These are phyloP conservation scores for Saccharomycopsis sp. DNA, from an alignment of 805 yeast genomes.

Conservation along the genomic window DNA sequence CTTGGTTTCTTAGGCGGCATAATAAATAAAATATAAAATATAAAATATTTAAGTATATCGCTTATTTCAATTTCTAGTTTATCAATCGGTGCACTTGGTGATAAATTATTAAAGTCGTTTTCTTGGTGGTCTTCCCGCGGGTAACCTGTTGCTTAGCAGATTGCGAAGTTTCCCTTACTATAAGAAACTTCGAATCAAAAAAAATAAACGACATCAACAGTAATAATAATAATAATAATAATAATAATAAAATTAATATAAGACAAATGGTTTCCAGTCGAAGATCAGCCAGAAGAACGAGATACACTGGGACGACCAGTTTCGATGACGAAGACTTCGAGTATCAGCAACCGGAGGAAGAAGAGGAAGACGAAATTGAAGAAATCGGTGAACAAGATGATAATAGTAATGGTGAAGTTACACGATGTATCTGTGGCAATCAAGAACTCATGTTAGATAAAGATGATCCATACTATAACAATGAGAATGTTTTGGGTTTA, in stretches of 20 bases:
- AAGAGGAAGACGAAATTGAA: conserved; percentile 4
- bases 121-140: no score
- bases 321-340: conserved; percentile 4
- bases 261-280: not conserved
- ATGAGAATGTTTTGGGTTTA: conserved; percentile 46
- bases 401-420: conserved; percentile 28
- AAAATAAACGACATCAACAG: no score
- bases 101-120: no score
- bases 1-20: conserved; percentile 6
- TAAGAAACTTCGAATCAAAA: no score
- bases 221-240: no score
- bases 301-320: not conserved
- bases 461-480: conserved; percentile 35
- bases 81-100: no score
- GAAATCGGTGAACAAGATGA: conserved; percentile 15
- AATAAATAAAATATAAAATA: not conserved
- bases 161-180: no score
- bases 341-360: conserved; percentile 3
- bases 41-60: no score
- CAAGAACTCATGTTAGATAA: conserved; percentile 29
- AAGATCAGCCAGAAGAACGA: not conserved
- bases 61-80: no score
- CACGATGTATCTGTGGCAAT: conserved; percentile 40
- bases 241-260: no score
- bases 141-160: no score